Conservation (phyloP, 345 rosid species). For the Laguncularia racemosa region DNA sequence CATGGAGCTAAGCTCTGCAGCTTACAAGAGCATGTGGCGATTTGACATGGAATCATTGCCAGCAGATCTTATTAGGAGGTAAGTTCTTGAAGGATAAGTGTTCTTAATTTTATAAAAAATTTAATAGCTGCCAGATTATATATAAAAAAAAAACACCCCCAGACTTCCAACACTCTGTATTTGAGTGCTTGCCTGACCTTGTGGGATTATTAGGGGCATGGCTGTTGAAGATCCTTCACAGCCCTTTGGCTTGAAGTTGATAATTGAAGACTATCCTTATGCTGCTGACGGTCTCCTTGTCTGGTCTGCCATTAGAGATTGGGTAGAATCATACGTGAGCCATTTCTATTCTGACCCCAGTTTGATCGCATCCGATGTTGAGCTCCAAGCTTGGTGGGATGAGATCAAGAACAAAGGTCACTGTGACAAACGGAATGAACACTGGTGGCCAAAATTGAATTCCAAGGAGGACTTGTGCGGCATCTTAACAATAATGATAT, state of each 20-base stretch:
- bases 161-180: too few species aligned
- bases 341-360: slow-evolving; percentile 64
- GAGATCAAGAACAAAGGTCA: slow-evolving; percentile 93
- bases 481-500: slow-evolving; percentile 68
- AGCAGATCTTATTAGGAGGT: slow-evolving; percentile 90
- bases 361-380: slow-evolving; percentile 54
- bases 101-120: too few species aligned
- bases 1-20: slow-evolving; percentile 93
- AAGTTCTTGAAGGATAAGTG: neutral
- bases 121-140: too few species aligned
- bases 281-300: slow-evolving; percentile 87
- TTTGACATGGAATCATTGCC: slow-evolving; percentile 95
- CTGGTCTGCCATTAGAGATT: slow-evolving; percentile 77
- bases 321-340: slow-evolving; percentile 61
- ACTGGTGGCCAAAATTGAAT: slow-evolving; percentile 93
- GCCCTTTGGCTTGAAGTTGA: slow-evolving; percentile 63
- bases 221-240: slow-evolving; percentile 81
- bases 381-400: slow-evolving; percentile 92
- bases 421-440: slow-evolving; percentile 64
- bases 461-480: slow-evolving; percentile 64
- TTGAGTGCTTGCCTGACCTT: too few species aligned
- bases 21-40: slow-evolving; percentile 69
- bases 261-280: slow-evolving; percentile 89
- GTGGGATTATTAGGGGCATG: slow-evolving; percentile 50
- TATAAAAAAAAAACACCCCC: too few species aligned